Base-by-base conservation (phyloP, 306 rosid genomes). In the Prinsepia uniflora region DNA sequence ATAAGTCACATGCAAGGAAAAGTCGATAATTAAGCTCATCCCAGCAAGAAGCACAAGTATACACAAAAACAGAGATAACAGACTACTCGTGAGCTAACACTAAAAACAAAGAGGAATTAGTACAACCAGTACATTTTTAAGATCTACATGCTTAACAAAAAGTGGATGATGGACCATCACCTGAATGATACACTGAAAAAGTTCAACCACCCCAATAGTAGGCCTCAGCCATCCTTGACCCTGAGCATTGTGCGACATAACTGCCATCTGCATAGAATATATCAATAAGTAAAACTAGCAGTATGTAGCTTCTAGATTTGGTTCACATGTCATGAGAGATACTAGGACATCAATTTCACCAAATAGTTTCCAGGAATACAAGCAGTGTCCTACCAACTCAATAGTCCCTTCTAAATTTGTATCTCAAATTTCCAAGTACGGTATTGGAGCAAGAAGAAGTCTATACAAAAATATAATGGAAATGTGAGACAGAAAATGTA, bases 171-270 rank as follows among this genome's bases (percentile, higher is more conserved):
- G 34, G 34, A 24, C 56, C 22, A 63, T 83, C 75, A 95, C 99
- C 97, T 95, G 99, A 83, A 95, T 87, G 78, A 95, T 82, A 74
- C 96, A 89, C 78, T 95, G 99, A 72, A 96, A 91, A 76, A 95
- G 97, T 81, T 95, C 99, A 46, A 89, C 84, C 50, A 95, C 99
- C 71, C 99, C 97, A 67, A 84, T 81, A n/a, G 97, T 91, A 79
- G 99, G 99, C 81, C 99, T 89, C 85, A 95, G 86, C 97, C 99
- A 95, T 61, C 99, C 99, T 67, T 89, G 96, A 68, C 99, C 99
- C 83, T 89, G 99, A 80, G 92, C 84, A 67, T 85, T 95, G 68
- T 96, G 91, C 57, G 97, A 97, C 75, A 89, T 83, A 76, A 95
- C 80, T 76, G 99, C 99, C 97, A 91, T 95, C 99, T 95, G 75